Percentiles rank a stretch among this genome's conserved stretches.
phyloP scores from a whole-genome alignment of 2,329 filamentous ascomycete species.

The Fusarium sp. region DNA sequence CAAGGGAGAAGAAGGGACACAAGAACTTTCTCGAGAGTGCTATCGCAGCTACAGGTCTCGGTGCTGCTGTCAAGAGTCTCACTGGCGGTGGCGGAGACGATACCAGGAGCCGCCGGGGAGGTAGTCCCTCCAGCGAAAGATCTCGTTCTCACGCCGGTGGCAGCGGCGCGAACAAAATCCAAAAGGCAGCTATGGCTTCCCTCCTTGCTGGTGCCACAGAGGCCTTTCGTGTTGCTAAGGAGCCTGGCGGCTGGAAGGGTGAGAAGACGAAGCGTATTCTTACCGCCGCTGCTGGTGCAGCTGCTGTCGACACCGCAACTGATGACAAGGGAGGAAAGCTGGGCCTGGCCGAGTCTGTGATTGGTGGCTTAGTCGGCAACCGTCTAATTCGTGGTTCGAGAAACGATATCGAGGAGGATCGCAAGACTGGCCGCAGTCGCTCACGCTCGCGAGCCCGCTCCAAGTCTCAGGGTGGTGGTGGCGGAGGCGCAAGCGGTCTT shows the following conservation, averaged over 20 bases:
- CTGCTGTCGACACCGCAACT: slow-evolving; percentile 83
- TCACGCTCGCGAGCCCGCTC: slow-evolving; percentile 76
- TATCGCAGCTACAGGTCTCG: slow-evolving; percentile 70
- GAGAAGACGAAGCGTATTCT: slow-evolving; percentile 92
- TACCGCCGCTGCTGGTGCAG: slow-evolving; percentile 87
- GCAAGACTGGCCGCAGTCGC: slow-evolving; percentile 71
- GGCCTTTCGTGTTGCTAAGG: slow-evolving; percentile 89
- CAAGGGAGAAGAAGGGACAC: slow-evolving; percentile 69
- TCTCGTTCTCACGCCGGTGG: slow-evolving; percentile 63
- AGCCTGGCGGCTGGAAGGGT: slow-evolving; percentile 89
- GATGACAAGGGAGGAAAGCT: slow-evolving; percentile 82
- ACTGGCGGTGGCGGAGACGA: slow-evolving; percentile 62
- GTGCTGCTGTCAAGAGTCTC: slow-evolving; percentile 69
- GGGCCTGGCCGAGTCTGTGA: slow-evolving; percentile 85
- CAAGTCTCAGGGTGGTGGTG: slow-evolving; percentile 56
- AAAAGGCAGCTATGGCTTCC: slow-evolving; percentile 91
- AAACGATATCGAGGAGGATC: slow-evolving; percentile 73
- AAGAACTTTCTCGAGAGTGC: slow-evolving; percentile 74
- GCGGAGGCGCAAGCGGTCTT: slow-evolving; percentile 60
- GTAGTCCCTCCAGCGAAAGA: slow-evolving; percentile 59
- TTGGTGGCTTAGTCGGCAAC: slow-evolving; percentile 89
- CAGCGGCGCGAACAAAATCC: slow-evolving; percentile 70
- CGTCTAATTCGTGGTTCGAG: slow-evolving; percentile 84
- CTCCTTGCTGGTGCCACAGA: slow-evolving; percentile 91
- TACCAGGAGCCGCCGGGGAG: slow-evolving; percentile 63